phyloP scores from a whole-genome alignment of 1,284 basidiomycete genomes.

The Fomitopsis palustris region DNA sequence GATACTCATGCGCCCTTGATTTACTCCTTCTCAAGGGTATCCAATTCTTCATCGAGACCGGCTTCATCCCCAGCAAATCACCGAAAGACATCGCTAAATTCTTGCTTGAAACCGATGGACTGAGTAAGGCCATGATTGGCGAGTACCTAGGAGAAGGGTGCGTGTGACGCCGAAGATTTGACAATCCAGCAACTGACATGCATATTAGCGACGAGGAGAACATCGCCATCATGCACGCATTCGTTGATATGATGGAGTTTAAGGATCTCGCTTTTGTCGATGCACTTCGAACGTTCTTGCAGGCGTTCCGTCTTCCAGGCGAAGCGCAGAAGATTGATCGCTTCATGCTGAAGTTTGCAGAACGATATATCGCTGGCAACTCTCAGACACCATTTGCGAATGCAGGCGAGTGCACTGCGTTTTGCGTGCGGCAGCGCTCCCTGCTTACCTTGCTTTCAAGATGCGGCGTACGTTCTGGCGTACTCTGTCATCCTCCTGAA shows the following conservation, averaged over 20 bases:
- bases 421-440: background rate
- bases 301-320: slow-evolving; percentile 92
- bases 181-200: background rate
- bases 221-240: slow-evolving; percentile 93
- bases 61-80: slow-evolving; percentile 78
- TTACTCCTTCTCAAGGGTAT: slow-evolving; percentile 59
- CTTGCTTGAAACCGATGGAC: slow-evolving; percentile 86
- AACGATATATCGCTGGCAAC: slow-evolving; percentile 89
- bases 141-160: slow-evolving; percentile 98
- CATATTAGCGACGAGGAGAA: slow-evolving; percentile 74
- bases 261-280: slow-evolving; percentile 79
- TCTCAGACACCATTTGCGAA: slow-evolving; percentile 79
- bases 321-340: slow-evolving; percentile 98
- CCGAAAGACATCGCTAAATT: slow-evolving; percentile 88
- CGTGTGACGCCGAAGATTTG: slow-evolving; percentile 24
- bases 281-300: slow-evolving; percentile 84
- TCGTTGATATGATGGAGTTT: slow-evolving; percentile 90
- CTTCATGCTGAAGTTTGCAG: slow-evolving; percentile 98
- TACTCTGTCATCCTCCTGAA: slow-evolving; percentile 95
- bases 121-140: slow-evolving; percentile 95
- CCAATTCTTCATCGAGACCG: slow-evolving; percentile 84
- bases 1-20: background rate
- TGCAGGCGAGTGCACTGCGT: slow-evolving; percentile 46
- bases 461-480: slow-evolving; percentile 90
- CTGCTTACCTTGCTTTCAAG: slow-evolving; percentile 36